These are phyloP conservation scores for Claviceps quebecensis DNA, from an alignment of 2,329 filamentous ascomycete genomes.

Conservation along the genomic window DNA sequence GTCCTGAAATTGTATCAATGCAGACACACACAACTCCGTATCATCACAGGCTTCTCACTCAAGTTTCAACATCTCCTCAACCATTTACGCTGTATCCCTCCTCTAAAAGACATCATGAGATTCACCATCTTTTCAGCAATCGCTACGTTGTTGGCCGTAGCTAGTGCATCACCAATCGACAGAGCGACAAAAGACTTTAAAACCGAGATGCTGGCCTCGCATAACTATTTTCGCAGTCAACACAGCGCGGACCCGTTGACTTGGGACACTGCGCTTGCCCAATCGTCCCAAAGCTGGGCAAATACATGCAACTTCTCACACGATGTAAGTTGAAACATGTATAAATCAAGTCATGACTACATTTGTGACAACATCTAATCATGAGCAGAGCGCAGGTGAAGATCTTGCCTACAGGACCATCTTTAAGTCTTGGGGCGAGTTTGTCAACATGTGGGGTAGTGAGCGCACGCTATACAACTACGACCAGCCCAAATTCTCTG, in stretches of 20 bases:
- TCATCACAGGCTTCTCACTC: too few species aligned
- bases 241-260: not conserved
- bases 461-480: conserved; percentile 1
- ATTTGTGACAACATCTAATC: not conserved
- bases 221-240: conserved; percentile 1
- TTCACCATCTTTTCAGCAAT: not conserved
- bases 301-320: not conserved
- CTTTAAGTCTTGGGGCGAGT: not conserved
- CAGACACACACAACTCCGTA: not conserved
- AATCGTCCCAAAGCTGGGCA: not conserved
- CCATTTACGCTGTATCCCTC: too few species aligned
- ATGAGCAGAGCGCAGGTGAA: not conserved
- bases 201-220: not conserved
- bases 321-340: not conserved
- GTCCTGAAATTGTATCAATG: not conserved
- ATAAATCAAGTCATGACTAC: too few species aligned
- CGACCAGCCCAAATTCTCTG: not conserved
- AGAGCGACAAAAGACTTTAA: not conserved
- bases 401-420: conserved; percentile 1
- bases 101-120: not conserved
- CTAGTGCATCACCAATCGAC: not conserved
- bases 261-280: not conserved
- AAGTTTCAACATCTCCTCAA: not conserved
- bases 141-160: not conserved
- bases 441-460: conserved; percentile 1